Conservation (phyloP, 2,329 filamentous ascomycete species). For the Didymella sp. region DNA sequence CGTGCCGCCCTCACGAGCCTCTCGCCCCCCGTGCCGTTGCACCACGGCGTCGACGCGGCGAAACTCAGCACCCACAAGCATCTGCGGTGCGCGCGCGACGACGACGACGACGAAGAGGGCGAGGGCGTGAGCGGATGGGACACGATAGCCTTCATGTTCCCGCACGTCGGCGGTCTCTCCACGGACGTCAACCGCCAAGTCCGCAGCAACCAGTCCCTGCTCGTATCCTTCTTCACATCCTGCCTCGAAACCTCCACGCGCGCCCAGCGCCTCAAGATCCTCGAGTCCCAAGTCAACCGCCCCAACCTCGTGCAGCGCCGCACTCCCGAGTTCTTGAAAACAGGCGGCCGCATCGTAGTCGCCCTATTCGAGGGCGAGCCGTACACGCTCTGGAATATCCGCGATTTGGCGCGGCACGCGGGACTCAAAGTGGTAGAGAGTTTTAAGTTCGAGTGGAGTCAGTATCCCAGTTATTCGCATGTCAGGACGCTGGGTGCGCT, state of each 20-base stretch:
- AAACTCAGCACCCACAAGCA: constrained; percentile 52
- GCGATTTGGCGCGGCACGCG: constrained; percentile 80
- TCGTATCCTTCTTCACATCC: constrained; percentile 42
- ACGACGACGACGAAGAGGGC: constrained; percentile 28
- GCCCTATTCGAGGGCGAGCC: constrained; percentile 93
- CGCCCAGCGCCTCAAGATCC: constrained; percentile 23
- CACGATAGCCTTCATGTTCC: constrained; percentile 93
- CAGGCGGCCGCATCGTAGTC: constrained; percentile 71
- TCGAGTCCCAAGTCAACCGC: constrained; percentile 21
- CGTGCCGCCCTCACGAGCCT: constrained; percentile 32
- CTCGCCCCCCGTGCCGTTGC: constrained; percentile 45
- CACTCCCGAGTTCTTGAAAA: constrained; percentile 53
- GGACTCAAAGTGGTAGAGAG: constrained; percentile 74
- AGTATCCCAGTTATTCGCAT: constrained; percentile 78
- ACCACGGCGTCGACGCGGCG: constrained; percentile 71
- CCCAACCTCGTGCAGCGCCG: constrained; percentile 36
- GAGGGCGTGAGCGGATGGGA: constrained; percentile 63
- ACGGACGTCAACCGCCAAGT: constrained; percentile 96
- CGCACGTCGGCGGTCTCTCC: constrained; percentile 88
- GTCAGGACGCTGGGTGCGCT: constrained; percentile 72
- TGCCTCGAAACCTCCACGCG: constrained; percentile 32
- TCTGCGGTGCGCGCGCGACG: constrained; percentile 30
- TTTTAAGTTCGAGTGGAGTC: constrained; percentile 70
- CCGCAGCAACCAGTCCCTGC: constrained; percentile 69
- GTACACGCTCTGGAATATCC: constrained; percentile 94